These are phyloP conservation scores for Suillus subalutaceus DNA, from an alignment of 768 basidiomycete genomes.

Conservation along the genomic window DNA sequence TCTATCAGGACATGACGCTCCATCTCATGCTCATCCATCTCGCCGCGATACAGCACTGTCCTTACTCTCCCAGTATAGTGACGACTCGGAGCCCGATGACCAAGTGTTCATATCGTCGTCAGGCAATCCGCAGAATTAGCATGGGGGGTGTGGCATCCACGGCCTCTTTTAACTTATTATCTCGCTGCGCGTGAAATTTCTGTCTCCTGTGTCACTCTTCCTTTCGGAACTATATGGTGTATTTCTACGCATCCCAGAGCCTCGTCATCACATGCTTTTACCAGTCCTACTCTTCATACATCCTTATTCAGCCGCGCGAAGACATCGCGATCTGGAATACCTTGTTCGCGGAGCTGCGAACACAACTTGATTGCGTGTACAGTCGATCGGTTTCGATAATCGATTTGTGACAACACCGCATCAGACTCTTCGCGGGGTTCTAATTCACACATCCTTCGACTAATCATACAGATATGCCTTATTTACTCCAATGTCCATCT, in stretches of 20 bases:
- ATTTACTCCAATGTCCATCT: background rate
- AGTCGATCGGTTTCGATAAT: background rate
- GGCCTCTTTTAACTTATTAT: background rate
- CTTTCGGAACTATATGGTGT: background rate
- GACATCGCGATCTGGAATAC: background rate
- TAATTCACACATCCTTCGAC: too few relatives aligned
- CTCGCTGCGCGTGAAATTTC: too few relatives aligned
- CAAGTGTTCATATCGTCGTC: background rate
- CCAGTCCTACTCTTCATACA: background rate
- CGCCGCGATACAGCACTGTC: background rate
- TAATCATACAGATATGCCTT: background rate
- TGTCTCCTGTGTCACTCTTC: background rate
- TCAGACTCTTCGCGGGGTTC: background rate
- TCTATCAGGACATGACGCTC: background rate
- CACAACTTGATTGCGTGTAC: background rate
- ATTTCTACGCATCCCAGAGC: background rate
- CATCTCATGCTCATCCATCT: background rate
- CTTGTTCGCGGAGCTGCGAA: background rate
- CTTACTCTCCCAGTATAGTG: background rate
- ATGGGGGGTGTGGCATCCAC: background rate
- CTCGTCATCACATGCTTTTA: background rate
- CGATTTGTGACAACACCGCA: background rate
- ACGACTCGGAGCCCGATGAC: background rate
- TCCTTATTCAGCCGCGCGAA: background rate
- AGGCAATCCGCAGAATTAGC: background rate